phyloP scores from a whole-genome alignment of 83 land plant species.

The Picea mariana region DNA sequence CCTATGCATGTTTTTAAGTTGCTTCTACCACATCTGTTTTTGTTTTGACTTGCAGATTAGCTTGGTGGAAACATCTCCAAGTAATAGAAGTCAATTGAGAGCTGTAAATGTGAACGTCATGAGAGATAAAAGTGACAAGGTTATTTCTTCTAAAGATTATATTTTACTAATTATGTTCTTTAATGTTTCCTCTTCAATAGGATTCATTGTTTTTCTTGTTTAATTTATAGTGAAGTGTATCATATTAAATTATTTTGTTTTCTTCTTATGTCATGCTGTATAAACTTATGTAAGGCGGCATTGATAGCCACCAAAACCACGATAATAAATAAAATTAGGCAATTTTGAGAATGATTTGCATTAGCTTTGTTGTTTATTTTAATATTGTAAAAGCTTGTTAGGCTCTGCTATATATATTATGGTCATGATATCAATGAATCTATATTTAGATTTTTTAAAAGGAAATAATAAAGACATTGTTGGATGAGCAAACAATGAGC shows the following conservation, averaged over 20 bases:
- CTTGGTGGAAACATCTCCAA: conserved; percentile 76
- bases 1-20: conserved; percentile 1
- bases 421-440: neutral
- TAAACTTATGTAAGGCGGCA: neutral
- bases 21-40: neutral
- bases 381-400: neutral
- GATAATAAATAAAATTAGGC: neutral
- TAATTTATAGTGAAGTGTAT: neutral
- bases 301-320: neutral
- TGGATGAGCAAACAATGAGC: too few species aligned
- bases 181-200: neutral
- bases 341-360: neutral
- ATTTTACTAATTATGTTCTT: neutral
- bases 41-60: conserved; percentile 62
- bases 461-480: neutral
- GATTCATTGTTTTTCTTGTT: neutral
- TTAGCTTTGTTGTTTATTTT: neutral
- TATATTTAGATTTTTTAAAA: neutral
- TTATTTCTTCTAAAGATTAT: conserved; percentile 15
- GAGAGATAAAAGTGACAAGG: conserved; percentile 92
- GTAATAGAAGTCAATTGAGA: conserved; percentile 26
- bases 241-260: neutral
- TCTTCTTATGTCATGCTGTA: neutral
- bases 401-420: neutral
- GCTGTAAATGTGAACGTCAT: conserved; percentile 59